Percentiles rank a stretch among this genome's conserved stretches.
Evolutionary conservation across 73 alveolate species (phyloP).

Genomic region (Tetrahymena thermophila): DNA sequence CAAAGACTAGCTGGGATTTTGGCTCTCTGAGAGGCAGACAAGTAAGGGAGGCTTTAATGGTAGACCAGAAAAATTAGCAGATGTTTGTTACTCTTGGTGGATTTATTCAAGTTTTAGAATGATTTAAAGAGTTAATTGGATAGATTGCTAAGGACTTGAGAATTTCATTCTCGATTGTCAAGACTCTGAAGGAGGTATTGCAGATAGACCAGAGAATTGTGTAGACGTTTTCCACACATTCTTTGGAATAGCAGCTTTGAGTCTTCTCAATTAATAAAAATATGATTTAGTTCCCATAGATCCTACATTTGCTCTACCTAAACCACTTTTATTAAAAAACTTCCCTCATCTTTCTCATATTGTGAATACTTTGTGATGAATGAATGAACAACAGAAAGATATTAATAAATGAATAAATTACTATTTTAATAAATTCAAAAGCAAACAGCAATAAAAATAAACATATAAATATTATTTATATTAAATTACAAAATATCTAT

Average conservation of each 20-base stretch:
- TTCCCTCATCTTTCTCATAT: background rate
- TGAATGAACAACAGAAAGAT: background rate
- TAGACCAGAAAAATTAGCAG: conserved; percentile 93
- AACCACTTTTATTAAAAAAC: conserved; percentile 5
- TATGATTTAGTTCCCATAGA: conserved; percentile 55
- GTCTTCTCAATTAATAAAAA: conserved; percentile 54
- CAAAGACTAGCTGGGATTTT: conserved; percentile 73
- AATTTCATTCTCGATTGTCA: conserved; percentile 73
- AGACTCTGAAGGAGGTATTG: conserved; percentile 90
- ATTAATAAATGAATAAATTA: background rate
- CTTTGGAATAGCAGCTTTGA: conserved; percentile 85
- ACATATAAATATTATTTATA: background rate
- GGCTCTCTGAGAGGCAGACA: conserved; percentile 88
- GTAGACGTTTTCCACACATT: conserved; percentile 91
- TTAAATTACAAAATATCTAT: background rate
- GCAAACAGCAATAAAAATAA: no score
- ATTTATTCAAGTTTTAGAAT: conserved; percentile 70
- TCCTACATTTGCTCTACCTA: conserved; percentile 88
- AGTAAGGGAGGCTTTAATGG: conserved; percentile 94
- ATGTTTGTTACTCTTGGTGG: conserved; percentile 97
- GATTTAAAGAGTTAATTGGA: conserved; percentile 74
- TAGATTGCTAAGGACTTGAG: conserved; percentile 61
- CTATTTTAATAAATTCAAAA: background rate
- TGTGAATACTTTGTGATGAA: background rate
- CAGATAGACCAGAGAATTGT: conserved; percentile 91